These are phyloP conservation scores for Xerocomellus chrysenteron DNA, from an alignment of 768 basidiomycete species.

Conservation along the genomic window DNA sequence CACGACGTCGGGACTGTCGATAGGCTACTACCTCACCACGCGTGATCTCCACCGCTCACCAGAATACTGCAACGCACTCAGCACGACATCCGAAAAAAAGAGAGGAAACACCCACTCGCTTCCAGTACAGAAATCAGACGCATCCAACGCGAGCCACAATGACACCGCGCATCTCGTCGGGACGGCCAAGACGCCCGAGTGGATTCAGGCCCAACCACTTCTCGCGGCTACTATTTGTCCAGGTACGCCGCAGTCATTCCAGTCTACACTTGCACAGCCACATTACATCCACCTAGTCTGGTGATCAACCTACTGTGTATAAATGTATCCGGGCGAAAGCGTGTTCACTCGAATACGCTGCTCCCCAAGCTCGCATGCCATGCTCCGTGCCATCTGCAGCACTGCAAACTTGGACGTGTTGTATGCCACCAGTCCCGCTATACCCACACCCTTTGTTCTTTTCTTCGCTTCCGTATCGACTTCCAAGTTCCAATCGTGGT, in stretches of 20 bases:
- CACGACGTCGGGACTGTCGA: too few relatives aligned
- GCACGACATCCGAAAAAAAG: neutral
- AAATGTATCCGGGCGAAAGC: slow-evolving; percentile 75
- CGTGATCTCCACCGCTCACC: slow-evolving; percentile 13
- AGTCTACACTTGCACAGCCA: slow-evolving; percentile 4
- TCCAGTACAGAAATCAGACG: slow-evolving; percentile 76
- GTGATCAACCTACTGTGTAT: slow-evolving; percentile 70
- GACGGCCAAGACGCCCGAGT: slow-evolving; percentile 65
- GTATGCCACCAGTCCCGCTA: slow-evolving; percentile 39
- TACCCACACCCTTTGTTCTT: too few relatives aligned
- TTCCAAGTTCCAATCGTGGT: too few relatives aligned
- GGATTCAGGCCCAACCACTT: slow-evolving; percentile 73
- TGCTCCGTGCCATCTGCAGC: slow-evolving; percentile 75
- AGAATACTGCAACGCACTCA: slow-evolving; percentile 21
- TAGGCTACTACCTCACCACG: too few relatives aligned
- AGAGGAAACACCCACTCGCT: slow-evolving; percentile 61
- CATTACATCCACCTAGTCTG: slow-evolving; percentile 31
- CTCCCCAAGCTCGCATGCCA: slow-evolving; percentile 76
- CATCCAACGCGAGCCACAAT: slow-evolving; percentile 74
- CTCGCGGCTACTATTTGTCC: slow-evolving; percentile 59
- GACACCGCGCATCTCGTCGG: slow-evolving; percentile 74
- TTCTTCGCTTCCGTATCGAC: too few relatives aligned
- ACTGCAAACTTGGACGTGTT: slow-evolving; percentile 78
- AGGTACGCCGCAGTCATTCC: slow-evolving; percentile 75
- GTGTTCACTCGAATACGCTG: slow-evolving; percentile 71